Conservation (phyloP, 2,329 filamentous ascomycete genomes). For the Colletotrichum magnum region DNA sequence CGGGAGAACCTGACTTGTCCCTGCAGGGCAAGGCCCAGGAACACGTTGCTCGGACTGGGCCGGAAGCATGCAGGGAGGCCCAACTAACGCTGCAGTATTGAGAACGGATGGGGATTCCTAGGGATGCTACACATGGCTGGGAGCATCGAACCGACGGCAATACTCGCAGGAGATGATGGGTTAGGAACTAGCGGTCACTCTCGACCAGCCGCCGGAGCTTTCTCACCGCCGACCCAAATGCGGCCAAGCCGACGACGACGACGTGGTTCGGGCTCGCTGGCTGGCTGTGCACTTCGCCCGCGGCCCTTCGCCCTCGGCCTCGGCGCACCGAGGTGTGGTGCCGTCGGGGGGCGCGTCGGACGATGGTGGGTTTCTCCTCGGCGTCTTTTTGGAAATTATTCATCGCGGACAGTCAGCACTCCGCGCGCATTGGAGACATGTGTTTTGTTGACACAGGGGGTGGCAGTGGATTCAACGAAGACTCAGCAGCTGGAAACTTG, state of each 20-base stretch:
- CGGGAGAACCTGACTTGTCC: background rate
- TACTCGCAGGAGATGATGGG: background rate
- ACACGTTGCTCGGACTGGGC: conserved; percentile 33
- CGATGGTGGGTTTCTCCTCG: conserved; percentile 1
- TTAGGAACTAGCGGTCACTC: conserved; percentile 25
- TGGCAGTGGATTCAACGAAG: too few relatives aligned
- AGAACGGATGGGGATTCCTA: background rate
- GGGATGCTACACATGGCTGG: background rate
- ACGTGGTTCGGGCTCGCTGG: conserved; percentile 10
- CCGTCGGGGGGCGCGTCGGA: conserved; percentile 26
- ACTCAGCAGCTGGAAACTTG: too few relatives aligned
- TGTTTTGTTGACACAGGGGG: too few relatives aligned
- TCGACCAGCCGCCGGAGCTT: conserved; percentile 14
- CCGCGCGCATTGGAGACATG: too few relatives aligned
- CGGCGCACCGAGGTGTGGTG: conserved; percentile 10
- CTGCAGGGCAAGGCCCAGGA: conserved; percentile 32
- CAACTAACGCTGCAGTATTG: conserved; percentile 7
- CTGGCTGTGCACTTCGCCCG: background rate
- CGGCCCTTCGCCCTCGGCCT: background rate
- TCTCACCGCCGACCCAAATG: conserved; percentile 31
- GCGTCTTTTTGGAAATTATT: background rate
- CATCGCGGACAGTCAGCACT: too few relatives aligned
- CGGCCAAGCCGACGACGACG: conserved; percentile 33
- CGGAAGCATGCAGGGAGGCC: conserved; percentile 36
- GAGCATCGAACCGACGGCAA: background rate